phyloP scores from a whole-genome alignment of 1,139 yeast genomes.

The Blastobotrys buckinghamii region DNA sequence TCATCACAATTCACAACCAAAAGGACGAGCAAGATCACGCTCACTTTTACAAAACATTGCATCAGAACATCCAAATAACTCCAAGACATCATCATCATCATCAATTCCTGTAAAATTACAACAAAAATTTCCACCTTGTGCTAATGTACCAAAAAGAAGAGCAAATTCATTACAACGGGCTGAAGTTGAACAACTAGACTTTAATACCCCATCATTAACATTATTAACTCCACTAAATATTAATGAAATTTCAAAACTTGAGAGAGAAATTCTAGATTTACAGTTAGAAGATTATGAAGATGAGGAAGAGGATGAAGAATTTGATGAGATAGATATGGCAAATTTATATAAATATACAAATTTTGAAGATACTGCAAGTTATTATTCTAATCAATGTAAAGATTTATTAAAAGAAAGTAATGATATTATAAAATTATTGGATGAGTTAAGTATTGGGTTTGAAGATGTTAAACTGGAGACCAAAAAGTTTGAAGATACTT shows the following conservation, averaged over 20 bases:
- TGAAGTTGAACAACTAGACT: neutral
- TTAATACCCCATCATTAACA: neutral
- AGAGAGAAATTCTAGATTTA: neutral
- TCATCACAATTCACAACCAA: neutral
- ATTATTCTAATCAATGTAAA: conserved; percentile 30
- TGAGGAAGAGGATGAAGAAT: conserved; percentile 10
- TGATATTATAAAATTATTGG: conserved; percentile 39
- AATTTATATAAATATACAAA: conserved; percentile 20
- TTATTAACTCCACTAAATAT: conserved; percentile 13
- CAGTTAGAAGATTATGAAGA: too few relatives aligned
- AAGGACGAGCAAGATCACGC: conserved; percentile 6
- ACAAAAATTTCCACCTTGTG: conserved; percentile 11
- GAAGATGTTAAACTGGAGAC: conserved; percentile 56
- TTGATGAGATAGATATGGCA: conserved; percentile 26
- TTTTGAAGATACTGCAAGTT: conserved; percentile 29
- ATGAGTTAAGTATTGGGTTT: conserved; percentile 45
- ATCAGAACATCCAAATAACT: neutral
- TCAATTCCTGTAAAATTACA: neutral
- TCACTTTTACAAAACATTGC: conserved; percentile 12
- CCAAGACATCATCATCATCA: neutral
- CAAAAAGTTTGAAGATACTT: conserved; percentile 53
- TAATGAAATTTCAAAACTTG: conserved; percentile 6
- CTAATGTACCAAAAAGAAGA: conserved; percentile 21
- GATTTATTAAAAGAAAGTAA: conserved; percentile 40
- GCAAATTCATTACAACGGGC: conserved; percentile 11